These are phyloP conservation scores for Podaxis carcinomalis DNA, from an alignment of 768 basidiomycete species.

Conservation along the genomic window DNA sequence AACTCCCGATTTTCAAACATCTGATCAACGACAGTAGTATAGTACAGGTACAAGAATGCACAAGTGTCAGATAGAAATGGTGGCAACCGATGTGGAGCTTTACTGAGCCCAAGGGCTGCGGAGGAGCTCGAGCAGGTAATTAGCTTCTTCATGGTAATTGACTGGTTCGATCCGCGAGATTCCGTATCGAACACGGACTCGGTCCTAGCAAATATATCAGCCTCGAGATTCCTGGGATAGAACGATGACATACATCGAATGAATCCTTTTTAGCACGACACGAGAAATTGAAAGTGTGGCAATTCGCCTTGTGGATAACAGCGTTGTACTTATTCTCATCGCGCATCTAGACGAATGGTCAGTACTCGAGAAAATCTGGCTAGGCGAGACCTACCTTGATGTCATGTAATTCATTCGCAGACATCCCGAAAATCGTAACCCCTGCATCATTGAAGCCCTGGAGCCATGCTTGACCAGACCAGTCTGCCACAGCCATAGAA, in stretches of 20 bases:
- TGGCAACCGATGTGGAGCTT: background rate
- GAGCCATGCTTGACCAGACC: conserved; percentile 87
- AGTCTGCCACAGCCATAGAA: conserved; percentile 83
- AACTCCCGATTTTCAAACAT: too few relatives aligned
- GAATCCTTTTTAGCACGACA: conserved; percentile 87
- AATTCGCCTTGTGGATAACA: conserved; percentile 59
- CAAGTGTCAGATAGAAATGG: background rate
- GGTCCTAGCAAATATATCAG: conserved; percentile 48
- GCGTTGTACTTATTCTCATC: conserved; percentile 56
- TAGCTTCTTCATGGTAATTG: conserved; percentile 68
- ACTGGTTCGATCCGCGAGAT: conserved; percentile 62
- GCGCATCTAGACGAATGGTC: conserved; percentile 39
- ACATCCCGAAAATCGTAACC: conserved; percentile 65
- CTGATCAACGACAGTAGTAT: background rate
- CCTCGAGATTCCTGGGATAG: background rate
- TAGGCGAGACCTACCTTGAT: conserved; percentile 49
- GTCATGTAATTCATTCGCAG: conserved; percentile 73
- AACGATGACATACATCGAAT: conserved; percentile 60
- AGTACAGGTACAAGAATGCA: conserved; percentile 3
- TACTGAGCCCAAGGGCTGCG: conserved; percentile 53
- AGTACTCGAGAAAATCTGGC: background rate
- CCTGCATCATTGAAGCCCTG: conserved; percentile 96
- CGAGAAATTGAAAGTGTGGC: conserved; percentile 74
- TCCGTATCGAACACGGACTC: conserved; percentile 76
- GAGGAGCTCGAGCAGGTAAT: conserved; percentile 54